Base-by-base conservation (phyloP, 805 yeast species). In the Hanseniaspora taiwanica region DNA sequence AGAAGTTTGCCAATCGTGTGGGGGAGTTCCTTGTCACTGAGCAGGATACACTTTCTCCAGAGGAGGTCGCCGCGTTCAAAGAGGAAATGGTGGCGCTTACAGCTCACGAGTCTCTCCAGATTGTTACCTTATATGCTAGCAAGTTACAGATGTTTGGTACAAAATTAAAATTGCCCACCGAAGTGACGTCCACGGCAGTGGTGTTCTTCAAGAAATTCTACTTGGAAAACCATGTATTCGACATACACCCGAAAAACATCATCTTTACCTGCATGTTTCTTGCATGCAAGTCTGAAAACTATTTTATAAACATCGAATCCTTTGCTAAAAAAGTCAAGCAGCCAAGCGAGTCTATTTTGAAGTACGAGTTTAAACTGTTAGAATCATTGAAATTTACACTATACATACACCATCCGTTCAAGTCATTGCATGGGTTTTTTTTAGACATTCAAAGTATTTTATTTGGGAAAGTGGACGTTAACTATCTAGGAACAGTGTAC, bases 361-460 rank as follows among this genome's bases (percentile, higher is more conserved):
- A 78, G 44, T 66, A 84, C 42, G 99, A 91, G 60, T 91, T 85
- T 54, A 65, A 68, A 35, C 69, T 91, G 4, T 61, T 87, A 40
- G 83, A 76, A 58, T 69, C 83, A 8, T 64, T 91, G 50, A 68
- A 76, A 44, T 91, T 91, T 59, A 80, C 94, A 0, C 63, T 91
- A 38, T 55, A 78, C 46, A 89, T 81, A 8, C 97, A 89, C 56
- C 96, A 85, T 60, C 93, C 96, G 2, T 79, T 74, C 59, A 69
- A 80, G 46, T 85, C 97, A 0, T 60, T 91, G n/a, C 91, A 87
- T 57, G 99, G 99, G 18, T 87, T 89, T 56, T 89, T 81, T 59
- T 70, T 89, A 36, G 99, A 91, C 59, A 72, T 87, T 47, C 98
- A 91, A 56, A 68, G 59, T 40, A 68, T 64, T 40, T 60, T 73